Evolutionary conservation across 2,329 filamentous ascomycete species (phyloP), one percentile per base, ranked within the genome.

Genomic region (Aspergillus sp.): DNA sequence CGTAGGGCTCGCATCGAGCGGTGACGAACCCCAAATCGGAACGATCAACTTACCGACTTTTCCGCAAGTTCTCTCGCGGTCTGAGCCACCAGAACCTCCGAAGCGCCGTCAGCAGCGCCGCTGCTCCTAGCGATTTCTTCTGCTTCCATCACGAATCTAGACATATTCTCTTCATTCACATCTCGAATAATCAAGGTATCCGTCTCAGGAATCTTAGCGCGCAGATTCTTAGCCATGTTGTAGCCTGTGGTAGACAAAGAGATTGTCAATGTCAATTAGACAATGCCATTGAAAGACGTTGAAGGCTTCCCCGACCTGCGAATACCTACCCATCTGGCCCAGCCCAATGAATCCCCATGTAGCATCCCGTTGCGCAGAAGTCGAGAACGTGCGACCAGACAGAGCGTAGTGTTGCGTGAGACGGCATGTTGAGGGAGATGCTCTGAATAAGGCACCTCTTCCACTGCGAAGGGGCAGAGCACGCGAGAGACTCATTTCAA

Each of bases 191-290:
- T 80, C 51, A 91, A 74, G 0, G 80, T 86, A 72, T 91, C 89
- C 9, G 82, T 80, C 21, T 80, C 76, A 3, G 87, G 84, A 30
- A 90, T 82, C 72, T 90, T 91, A 39, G 84, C 81, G 67, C 88
- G 83, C 5, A 91, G 80, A 68, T 91, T 91, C 73, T 82, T 85
- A 38, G 89, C 89, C 89, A 91, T 91, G 51, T 87, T 85, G 66
- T 87, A 91, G 51, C 89, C 88, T 89, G 55, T 15, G 39, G 28
- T 50, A 60, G 58, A 43, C 43, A 38, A 45, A 47, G 43, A 25
- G 25, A 23, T 60, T 32, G 32, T 36, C 32, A 36, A 36, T 36
- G 32, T 36, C 2, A 56, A 48, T 57, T 45, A 55, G 50, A 28
- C 4, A 30, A 49, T 13, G 50, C n/a, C 7, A 25, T 10, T 21